A percentile compares a stretch with the other conserved stretches of the same genome.
phyloP scores from a whole-genome alignment of 2,329 filamentous ascomycete genomes.

The Madurella mycetomatis region DNA sequence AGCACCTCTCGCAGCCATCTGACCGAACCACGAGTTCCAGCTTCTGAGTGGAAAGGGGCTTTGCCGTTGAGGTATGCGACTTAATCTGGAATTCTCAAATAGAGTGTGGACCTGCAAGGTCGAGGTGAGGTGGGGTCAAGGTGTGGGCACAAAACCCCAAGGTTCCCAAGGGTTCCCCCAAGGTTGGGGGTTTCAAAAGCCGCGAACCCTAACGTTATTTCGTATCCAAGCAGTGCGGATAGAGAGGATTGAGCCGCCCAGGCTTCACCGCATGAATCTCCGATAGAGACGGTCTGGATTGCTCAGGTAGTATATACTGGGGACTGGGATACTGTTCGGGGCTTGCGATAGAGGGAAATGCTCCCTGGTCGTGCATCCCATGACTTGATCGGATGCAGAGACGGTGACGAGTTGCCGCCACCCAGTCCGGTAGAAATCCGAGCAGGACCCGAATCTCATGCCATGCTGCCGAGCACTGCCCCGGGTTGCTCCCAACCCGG shows the following conservation, averaged over 20 bases:
- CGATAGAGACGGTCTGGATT: constrained; percentile 2
- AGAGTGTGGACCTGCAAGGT: constrained; percentile 16
- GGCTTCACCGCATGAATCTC: constrained; percentile 18
- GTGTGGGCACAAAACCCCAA: background rate
- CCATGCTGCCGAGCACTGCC: too few species aligned
- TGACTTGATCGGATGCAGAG: too few species aligned
- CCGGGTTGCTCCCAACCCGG: too few species aligned
- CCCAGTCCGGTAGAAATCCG: too few species aligned
- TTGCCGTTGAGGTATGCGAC: constrained; percentile 6
- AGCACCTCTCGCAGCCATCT: constrained; percentile 7
- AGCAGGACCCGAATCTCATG: too few species aligned
- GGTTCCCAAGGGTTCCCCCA: too few species aligned
- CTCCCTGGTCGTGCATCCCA: too few species aligned
- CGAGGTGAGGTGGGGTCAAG: constrained; percentile 16
- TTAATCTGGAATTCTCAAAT: constrained; percentile 18
- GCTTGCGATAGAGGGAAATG: background rate
- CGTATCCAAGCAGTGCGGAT: constrained; percentile 12
- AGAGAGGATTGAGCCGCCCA: background rate
- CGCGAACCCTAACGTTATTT: background rate
- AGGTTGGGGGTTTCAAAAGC: constrained; percentile 21
- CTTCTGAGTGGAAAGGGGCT: constrained; percentile 3
- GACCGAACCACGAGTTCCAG: constrained; percentile 6
- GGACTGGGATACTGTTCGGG: background rate
- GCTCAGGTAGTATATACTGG: background rate
- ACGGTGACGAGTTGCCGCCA: too few species aligned